A percentile compares a stretch with the other conserved stretches of the same genome.
These are phyloP conservation scores for Scleromitrula shiraiana DNA, from an alignment of 2,329 filamentous ascomycete genomes.

Conservation along the genomic window DNA sequence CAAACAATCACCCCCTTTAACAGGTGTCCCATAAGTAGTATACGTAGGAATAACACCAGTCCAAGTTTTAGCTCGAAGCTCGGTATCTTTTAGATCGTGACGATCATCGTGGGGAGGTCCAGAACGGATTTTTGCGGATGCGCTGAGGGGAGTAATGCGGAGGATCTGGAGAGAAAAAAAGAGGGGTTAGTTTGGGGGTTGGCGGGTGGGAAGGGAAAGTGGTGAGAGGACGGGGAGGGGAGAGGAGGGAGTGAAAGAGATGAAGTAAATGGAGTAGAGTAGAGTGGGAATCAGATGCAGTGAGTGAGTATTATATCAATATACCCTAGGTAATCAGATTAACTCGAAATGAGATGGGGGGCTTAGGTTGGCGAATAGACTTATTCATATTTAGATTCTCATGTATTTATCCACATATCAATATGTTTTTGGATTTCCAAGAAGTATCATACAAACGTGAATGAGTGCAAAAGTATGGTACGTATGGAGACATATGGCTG, in stretches of 20 bases:
- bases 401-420: too few species aligned
- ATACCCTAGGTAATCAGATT: too few species aligned
- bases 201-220: background rate
- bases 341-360: too few species aligned
- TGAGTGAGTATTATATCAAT: too few species aligned
- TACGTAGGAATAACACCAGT: slow-evolving; percentile 56
- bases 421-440: too few species aligned
- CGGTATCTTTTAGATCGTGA: slow-evolving; percentile 39
- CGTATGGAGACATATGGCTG: too few species aligned
- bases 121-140: slow-evolving; percentile 66
- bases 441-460: too few species aligned
- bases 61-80: slow-evolving; percentile 40
- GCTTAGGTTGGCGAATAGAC: too few species aligned
- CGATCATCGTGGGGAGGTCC: slow-evolving; percentile 53
- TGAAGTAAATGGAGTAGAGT: background rate
- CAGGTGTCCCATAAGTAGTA: slow-evolving; percentile 43
- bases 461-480: too few species aligned
- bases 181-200: background rate
- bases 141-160: slow-evolving; percentile 58
- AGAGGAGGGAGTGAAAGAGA: background rate
- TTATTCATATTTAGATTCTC: too few species aligned
- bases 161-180: slow-evolving; percentile 44
- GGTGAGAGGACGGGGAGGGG: background rate
- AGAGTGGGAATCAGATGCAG: too few species aligned
- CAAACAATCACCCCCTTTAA: slow-evolving; percentile 17